Evolutionary conservation across 495 filamentous ascomycete species (phyloP), one percentile per base, ranked within the genome.

Genomic region (Acidiella bohemica): DNA sequence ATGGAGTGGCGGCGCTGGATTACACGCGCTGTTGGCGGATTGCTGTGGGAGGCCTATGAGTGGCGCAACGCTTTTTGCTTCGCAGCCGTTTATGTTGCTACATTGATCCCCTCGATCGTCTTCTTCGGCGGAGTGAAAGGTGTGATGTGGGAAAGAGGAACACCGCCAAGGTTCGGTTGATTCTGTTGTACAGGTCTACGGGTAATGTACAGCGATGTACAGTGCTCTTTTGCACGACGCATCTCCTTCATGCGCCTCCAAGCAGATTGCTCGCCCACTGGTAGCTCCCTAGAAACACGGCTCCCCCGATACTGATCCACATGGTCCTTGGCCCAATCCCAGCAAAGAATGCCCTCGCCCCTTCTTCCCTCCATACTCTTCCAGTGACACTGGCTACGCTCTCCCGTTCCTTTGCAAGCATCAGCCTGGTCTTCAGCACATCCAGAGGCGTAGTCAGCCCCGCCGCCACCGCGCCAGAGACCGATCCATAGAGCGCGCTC

Each of bases 211-310:
- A 27, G 7, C 25, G n/a, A 34, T 17, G 12, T 4, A 19, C 32
- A 34, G 4, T 5, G n/a, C 12, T 19, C 20, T 17, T 4, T 39
- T n/a, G n/a, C n/a, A n/a, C n/a, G n/a, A n/a, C n/a, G 10, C 3
- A 23, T 18, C 2, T 13, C 12, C 36, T 70, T 39, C 36, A 39
- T 27, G 21, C 24, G 27, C 46, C 46, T 9, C 32, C 27, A 2
- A 50, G 42, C 36, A 50, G 10, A 42, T 50, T 50, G 23, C 42
- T 50, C 10, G 42, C 47, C 47, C 47, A 50, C 61, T 96, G 86
- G 62, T 95, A 99, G 52, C 81, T 93, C 1, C 90, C 90, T 58
- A 99, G 60, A 63, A 99, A 99, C 25, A 99, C 80, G 1, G 87
- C 85, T 11, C 90, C 90, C 3, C 90, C 90, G 44, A 76, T 77